Percentiles rank a stretch among this genome's conserved stretches.
Conservation (phyloP, 2,329 filamentous ascomycete species). For the Diaporthe ilicicola region DNA sequence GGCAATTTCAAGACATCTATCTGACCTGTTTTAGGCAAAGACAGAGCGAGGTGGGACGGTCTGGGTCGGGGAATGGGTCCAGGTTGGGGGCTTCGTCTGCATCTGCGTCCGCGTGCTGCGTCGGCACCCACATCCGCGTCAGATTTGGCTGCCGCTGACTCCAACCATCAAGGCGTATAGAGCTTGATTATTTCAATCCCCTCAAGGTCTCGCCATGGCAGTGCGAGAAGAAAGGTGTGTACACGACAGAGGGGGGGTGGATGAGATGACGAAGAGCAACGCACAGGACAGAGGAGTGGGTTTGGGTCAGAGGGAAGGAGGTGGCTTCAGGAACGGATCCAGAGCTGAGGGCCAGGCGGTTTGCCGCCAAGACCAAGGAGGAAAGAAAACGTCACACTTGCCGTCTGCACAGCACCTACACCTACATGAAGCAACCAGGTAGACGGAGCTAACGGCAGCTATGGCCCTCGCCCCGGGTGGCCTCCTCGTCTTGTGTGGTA, state of each 20-base stretch:
- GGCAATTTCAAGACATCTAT: slow-evolving; percentile 23
- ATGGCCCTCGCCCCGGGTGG: not conserved
- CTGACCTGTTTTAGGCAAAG: slow-evolving; percentile 24
- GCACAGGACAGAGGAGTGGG: slow-evolving; percentile 10
- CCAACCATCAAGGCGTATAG: not conserved
- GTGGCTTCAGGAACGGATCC: not conserved
- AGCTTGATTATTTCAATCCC: slow-evolving; percentile 10
- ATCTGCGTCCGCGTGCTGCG: not conserved
- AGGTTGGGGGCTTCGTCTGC: not conserved
- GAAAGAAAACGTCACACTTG: slow-evolving; percentile 21
- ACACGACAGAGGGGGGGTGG: not conserved
- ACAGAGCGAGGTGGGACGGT: slow-evolving; percentile 13
- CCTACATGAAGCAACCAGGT: not conserved
- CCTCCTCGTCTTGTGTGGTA: not conserved
- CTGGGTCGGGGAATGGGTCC: not conserved
- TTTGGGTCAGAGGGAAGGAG: slow-evolving; percentile 13
- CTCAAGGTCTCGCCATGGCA: slow-evolving; percentile 21
- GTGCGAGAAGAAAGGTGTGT: not conserved
- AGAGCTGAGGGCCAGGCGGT: slow-evolving; percentile 8
- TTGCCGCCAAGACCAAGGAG: not conserved
- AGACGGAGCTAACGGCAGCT: not conserved
- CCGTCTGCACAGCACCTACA: not conserved
- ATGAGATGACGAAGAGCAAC: not conserved
- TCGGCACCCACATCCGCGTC: slow-evolving; percentile 7
- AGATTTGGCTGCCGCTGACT: slow-evolving; percentile 23